Base-by-base conservation (phyloP, 169 alveolate genomes). In the Neospora caninum region DNA sequence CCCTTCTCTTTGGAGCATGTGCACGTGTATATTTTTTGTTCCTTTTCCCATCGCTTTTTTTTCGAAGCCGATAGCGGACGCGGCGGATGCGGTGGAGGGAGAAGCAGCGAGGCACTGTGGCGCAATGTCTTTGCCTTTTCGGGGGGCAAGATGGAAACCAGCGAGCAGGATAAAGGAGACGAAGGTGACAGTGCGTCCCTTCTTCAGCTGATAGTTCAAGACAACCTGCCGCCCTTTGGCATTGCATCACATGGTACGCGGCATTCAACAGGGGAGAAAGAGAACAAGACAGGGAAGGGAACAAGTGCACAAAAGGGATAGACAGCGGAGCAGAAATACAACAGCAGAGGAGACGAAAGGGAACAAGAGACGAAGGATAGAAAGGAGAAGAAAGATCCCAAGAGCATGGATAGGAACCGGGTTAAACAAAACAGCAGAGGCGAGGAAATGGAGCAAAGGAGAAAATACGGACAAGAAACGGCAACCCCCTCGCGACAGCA, bases 201-300 rank as follows among this genome's bases (percentile, higher is more conserved):
- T n/a, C 88, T 70, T 0, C 94, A 70, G 45, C 41, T 78, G 34
- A 1, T 69, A 69, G 73, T 91, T 1, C 88, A 58, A 7, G 89
- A 91, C 31, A 38, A 36, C 58, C 89, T 84, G 38, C 94, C 94
- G 0, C 94, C 94, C 6, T 70, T 43, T 42, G 94, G 94, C 78
- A 80, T 84, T 6, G 94, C 94, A 1, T 80, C 93, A 13, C 67
- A 58, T 69, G 93, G 93, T 88, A 83, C 41, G 93, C 58, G 13
- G 58, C 4, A 49, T 13, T 49, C 58, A 4, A 49, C 58, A 49
- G 58, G 58, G 0, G n/a, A 38, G 18, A 20, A 69, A 34, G 22
- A 31, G 82, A 69, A 7, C 7, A 43, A n/a, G 29, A 39, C 6
- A 80, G 53, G 34, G 25, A 25, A n/a, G 25, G 88, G 45, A 80